phyloP scores from a whole-genome alignment of 768 basidiomycete genomes.

The Rhizopogon vesiculosus region DNA sequence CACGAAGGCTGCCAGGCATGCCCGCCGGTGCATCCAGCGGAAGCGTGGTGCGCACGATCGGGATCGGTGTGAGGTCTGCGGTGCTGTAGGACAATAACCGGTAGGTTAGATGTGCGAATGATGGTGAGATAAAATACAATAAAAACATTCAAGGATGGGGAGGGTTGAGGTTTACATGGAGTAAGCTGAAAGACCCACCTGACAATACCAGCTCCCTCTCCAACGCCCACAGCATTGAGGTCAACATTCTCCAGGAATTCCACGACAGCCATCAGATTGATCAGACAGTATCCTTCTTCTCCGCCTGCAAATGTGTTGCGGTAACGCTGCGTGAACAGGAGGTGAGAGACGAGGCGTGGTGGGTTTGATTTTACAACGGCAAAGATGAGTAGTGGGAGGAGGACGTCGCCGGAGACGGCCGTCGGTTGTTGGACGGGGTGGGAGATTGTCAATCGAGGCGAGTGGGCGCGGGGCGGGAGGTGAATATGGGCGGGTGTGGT shows the following conservation, averaged over 20 bases:
- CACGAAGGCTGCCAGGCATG: conserved; percentile 54
- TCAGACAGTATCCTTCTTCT: conserved; percentile 88
- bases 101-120: not conserved
- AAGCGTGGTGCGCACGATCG: conserved; percentile 46
- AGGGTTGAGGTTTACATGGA: not conserved
- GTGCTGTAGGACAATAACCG: conserved; percentile 39
- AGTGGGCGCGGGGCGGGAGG: conserved; percentile 4
- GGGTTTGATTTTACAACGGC: conserved; percentile 94
- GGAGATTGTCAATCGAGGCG: conserved; percentile 5
- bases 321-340: conserved; percentile 33
- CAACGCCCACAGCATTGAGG: conserved; percentile 63
- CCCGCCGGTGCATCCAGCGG: conserved; percentile 46
- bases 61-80: conserved; percentile 78
- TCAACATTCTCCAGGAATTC: conserved; percentile 97
- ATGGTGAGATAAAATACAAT: not conserved
- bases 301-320: conserved; percentile 45
- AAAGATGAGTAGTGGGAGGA: conserved; percentile 91
- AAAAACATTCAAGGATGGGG: not conserved
- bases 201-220: conserved; percentile 52
- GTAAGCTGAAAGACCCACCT: conserved; percentile 36
- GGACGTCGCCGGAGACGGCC: conserved; percentile 79
- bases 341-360: conserved; percentile 57
- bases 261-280: conserved; percentile 92
- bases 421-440: conserved; percentile 30
- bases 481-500: not conserved